Evolutionary conservation across 2,329 filamentous ascomycete species (phyloP), one percentile per base, ranked within the genome.

Genomic region (Aspergillus intermedius): DNA sequence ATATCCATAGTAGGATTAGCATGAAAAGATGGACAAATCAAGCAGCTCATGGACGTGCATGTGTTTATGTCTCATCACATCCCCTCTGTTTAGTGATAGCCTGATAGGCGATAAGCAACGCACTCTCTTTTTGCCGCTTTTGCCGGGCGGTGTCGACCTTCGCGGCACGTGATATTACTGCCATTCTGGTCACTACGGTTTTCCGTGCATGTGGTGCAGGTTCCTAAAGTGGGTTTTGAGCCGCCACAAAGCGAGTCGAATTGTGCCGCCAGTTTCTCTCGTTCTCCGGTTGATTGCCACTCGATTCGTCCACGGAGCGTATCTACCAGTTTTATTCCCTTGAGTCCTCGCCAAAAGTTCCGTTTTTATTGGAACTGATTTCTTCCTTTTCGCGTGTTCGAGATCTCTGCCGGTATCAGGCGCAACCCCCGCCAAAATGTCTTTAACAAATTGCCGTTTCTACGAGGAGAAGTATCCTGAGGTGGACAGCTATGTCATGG

Each of bases 401-500:
- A 22, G 22, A 51, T 19, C 42, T 44, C 50, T 45, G 54, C 52
- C 52, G 49, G 40, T 34, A 52, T 19, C 53, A 63, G 55, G 57
- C 47, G 62, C 64, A 64, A 66, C 65, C 67, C 66, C 74, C 77
- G 77, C 79, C 81, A 87, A 70, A 65, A 95, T 94, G 88, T 94
- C 90, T 75, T 83, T 95, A 78, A 93, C 88, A 70, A 95, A 95
- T 77, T 95, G 88, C 75, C 89, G 90, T 66, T 96, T 94, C 75
- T 96, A 95, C 73, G 90, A 95, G 80, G 89, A 95, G 77, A 95
- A 95, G 75, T 96, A 87, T 67, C 90, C 90, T 51, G 93, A 97
- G 80, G 91, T 98, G 70, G 93, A 98, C 76, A 95, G 89, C 80
- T 97, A 96, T 76, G 94, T 98, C 70, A 98, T 98, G 93, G 93